Evolutionary conservation across 805 yeast species (phyloP).

Genomic region (Sugiyamaella lignohabitans): DNA sequence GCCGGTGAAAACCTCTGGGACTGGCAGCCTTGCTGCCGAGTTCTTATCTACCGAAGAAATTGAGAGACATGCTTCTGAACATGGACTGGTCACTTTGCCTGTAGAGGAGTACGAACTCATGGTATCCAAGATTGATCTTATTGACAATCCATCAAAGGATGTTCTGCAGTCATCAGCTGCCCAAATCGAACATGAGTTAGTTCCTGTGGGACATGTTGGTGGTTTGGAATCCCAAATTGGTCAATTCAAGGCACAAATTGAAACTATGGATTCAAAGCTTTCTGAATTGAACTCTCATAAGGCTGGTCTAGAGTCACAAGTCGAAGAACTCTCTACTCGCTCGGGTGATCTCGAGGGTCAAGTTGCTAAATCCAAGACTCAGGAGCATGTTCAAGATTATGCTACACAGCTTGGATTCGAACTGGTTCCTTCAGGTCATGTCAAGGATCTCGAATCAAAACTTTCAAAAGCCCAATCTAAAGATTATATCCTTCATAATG

Average conservation of each 20-base stretch:
- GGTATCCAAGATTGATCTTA: conserved; percentile 11
- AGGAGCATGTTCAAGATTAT: too few species aligned
- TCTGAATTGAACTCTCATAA: not conserved
- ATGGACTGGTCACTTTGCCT: conserved; percentile 21
- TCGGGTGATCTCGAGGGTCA: not conserved
- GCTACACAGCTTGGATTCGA: not conserved
- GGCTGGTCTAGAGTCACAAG: not conserved
- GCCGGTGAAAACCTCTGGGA: conserved; percentile 7
- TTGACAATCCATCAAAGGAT: conserved; percentile 16
- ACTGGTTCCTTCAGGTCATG: not conserved
- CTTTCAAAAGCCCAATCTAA: not conserved
- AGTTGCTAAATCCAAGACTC: not conserved
- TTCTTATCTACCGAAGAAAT: conserved; percentile 24
- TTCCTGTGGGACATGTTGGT: not conserved
- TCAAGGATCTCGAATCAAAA: not conserved
- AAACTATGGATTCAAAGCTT: not conserved
- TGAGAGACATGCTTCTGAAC: conserved; percentile 20
- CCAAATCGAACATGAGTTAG: not conserved
- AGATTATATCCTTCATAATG: conserved; percentile 15
- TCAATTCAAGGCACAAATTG: not conserved
- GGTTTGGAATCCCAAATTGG: not conserved
- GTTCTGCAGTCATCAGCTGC: not conserved
- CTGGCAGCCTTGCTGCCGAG: conserved; percentile 21
- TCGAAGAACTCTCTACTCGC: not conserved
- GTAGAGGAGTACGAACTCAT: conserved; percentile 21